phyloP scores from a whole-genome alignment of 2,329 filamentous ascomycete species.

The Arthroderma uncinatum region DNA sequence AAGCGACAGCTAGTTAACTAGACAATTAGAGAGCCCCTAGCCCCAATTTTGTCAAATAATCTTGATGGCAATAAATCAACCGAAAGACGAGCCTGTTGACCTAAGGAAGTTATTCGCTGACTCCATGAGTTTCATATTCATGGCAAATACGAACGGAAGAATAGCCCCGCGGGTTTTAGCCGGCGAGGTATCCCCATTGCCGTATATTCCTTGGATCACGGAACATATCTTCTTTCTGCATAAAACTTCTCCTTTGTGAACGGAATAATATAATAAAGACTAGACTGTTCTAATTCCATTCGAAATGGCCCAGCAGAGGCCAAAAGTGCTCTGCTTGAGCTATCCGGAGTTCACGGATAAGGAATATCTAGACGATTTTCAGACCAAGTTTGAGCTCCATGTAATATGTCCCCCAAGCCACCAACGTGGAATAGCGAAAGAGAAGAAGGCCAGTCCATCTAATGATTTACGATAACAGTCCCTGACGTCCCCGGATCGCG shows the following conservation, averaged over 20 bases:
- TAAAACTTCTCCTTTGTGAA: background rate
- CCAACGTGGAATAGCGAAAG: background rate
- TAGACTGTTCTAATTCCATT: background rate
- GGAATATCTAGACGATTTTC: constrained; percentile 10
- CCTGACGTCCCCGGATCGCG: constrained; percentile 5
- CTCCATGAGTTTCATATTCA: no score
- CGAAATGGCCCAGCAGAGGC: background rate
- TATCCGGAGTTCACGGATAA: constrained; percentile 11
- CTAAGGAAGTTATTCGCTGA: no score
- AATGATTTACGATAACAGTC: background rate
- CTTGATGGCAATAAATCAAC: no score
- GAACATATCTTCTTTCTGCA: background rate
- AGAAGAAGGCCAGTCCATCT: no score
- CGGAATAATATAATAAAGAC: background rate
- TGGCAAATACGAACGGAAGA: no score
- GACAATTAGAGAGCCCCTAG: no score
- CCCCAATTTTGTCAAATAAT: no score
- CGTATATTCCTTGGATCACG: background rate
- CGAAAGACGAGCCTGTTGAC: no score
- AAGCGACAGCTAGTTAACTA: no score
- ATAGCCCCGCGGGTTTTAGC: no score
- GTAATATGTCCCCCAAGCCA: background rate
- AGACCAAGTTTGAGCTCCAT: constrained; percentile 12
- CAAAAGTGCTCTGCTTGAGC: constrained; percentile 10
- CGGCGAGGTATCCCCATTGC: no score